These are phyloP conservation scores for Malania oleifera DNA, from an alignment of 164 flowering plant genomes.

Conservation along the genomic window DNA sequence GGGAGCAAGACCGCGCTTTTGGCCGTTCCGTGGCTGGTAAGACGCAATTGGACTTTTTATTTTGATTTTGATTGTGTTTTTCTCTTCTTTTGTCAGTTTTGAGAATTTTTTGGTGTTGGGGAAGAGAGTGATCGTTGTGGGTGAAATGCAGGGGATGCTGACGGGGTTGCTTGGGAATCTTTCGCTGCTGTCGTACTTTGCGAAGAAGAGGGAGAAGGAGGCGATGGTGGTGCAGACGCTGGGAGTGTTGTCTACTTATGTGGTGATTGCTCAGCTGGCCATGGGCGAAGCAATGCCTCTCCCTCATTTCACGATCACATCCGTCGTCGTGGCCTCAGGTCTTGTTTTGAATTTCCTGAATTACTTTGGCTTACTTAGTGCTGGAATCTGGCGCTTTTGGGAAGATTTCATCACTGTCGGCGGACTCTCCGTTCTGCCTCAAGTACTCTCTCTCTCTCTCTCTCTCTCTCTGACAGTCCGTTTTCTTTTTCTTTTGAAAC, in stretches of 20 bases:
- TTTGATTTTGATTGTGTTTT: background rate
- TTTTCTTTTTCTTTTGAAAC: background rate
- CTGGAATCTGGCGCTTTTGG: constrained; percentile 66
- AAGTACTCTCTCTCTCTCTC: constrained; percentile 32
- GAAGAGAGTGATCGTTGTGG: background rate
- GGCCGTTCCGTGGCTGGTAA: constrained; percentile 88
- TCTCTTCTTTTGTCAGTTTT: no score
- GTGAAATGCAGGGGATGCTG: constrained; percentile 63
- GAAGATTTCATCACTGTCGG: constrained; percentile 88
- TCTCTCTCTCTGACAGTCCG: background rate
- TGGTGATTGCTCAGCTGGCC: constrained; percentile 68
- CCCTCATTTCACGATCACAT: constrained; percentile 46
- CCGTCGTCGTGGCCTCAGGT: constrained; percentile 63
- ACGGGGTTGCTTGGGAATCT: constrained; percentile 93
- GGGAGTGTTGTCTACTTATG: constrained; percentile 68
- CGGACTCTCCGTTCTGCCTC: constrained; percentile 89
- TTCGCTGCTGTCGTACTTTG: constrained; percentile 82
- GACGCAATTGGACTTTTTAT: background rate
- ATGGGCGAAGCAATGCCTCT: constrained; percentile 87
- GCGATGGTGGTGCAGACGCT: constrained; percentile 76
- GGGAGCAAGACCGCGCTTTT: constrained; percentile 70
- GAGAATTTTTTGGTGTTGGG: background rate
- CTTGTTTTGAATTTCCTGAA: constrained; percentile 67
- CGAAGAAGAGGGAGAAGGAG: constrained; percentile 83
- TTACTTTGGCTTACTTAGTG: constrained; percentile 52